Percentiles rank a stretch among this genome's conserved stretches.
Evolutionary conservation across 2,329 filamentous ascomycete species (phyloP).

Genomic region (Claviceps spartinae): DNA sequence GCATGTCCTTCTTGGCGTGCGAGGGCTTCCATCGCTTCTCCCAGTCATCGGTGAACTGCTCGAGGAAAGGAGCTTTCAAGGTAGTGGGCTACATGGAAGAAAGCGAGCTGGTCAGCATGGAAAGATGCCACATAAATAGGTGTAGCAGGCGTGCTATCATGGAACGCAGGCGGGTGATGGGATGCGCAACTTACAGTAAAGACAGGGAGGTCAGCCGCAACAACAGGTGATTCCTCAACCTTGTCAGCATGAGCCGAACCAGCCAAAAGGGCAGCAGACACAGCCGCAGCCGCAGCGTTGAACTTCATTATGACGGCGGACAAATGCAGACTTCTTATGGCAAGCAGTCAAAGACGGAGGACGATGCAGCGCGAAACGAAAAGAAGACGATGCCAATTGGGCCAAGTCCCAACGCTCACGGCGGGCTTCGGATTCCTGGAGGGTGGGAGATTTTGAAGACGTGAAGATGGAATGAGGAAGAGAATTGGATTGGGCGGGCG

Average conservation of each 20-base stretch:
- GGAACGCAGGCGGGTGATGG: not conserved
- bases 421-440: constrained; percentile 11
- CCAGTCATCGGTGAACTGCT: constrained; percentile 98
- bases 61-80: constrained; percentile 86
- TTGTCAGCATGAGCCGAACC: constrained; percentile 58
- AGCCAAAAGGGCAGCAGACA: constrained; percentile 60
- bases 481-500: constrained; percentile 11
- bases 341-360: constrained; percentile 3
- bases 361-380: constrained; percentile 12
- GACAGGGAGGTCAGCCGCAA: constrained; percentile 56
- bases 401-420: constrained; percentile 16
- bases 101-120: constrained; percentile 10
- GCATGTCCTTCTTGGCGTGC: constrained; percentile 83
- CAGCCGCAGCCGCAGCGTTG: constrained; percentile 61
- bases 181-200: constrained; percentile 61
- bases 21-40: constrained; percentile 86
- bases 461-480: constrained; percentile 7
- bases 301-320: constrained; percentile 57
- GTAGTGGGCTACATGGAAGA: constrained; percentile 53
- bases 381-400: constrained; percentile 8
- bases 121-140: not conserved
- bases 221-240: constrained; percentile 45
- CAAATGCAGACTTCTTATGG: constrained; percentile 27
- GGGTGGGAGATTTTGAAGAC: constrained; percentile 11
- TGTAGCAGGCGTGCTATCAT: not conserved